Base-by-base conservation (phyloP, 192 early-diverging fungal species). In the Chytriomyces hyalinus region DNA sequence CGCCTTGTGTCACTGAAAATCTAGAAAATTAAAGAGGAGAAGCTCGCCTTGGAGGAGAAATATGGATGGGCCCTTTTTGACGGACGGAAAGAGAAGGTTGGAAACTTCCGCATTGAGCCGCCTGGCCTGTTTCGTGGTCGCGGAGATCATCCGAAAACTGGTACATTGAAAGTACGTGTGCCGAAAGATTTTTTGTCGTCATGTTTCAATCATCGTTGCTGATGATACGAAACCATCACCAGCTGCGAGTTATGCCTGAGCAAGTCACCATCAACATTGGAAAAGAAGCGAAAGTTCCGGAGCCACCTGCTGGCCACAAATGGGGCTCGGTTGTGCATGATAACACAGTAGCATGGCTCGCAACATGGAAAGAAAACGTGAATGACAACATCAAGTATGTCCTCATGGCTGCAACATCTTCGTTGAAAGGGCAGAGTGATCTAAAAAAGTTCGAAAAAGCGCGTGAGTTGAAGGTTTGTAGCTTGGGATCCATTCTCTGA, bases 281-380 rank as follows among this genome's bases (percentile, higher is more conserved):
- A 49, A 81, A 90, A 61, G 88, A 89, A 63, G 92, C 92, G 22
- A 82, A 83, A 70, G 78, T 97, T 17, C 97, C 97, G 9, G 83
- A 87, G 36, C 91, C 97, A 15, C 95, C 95, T 24, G 82, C 86
- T 0, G 97, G 96, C 24, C 97, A 99, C 81, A 84, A 85, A 36
- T 99, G 97, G 97, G 92, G 86, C 48, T 81, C 85, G 13, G 90
- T 99, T 61, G 87, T 91, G 11, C 93, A 98, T 75, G 96, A 98
- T 74, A 92, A 93, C 78, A 94, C 89, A 2, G 96, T 96, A 49
- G 96, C 94, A 17, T 99, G 97, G 97, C 84, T 99, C 49, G 97
- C 97, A 1, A 97, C 88, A 48, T 99, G 97, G 97, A 98, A 96
- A 79, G 97, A 99, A 76, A 99, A 98, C 82, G 94, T 99, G 65